Base-by-base conservation (phyloP, 2,329 filamentous ascomycete genomes). In the Phialemoniopsis sp. region DNA sequence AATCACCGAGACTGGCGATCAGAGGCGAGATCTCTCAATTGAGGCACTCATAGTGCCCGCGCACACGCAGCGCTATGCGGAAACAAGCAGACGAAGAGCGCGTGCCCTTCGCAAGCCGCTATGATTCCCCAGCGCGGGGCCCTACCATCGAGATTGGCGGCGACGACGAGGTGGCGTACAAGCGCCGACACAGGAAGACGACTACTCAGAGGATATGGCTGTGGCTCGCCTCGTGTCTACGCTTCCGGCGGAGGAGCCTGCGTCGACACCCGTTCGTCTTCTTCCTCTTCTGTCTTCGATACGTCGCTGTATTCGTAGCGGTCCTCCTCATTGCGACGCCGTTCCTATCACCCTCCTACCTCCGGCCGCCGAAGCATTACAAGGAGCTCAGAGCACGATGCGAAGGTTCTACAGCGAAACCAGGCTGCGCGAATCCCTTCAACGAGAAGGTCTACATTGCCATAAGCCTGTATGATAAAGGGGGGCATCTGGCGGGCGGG, bases 391-490 rank as follows among this genome's bases (percentile, higher is more conserved):
- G 54, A 8, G 42, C 49, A 16, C 40, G 53, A 40, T 67, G 63
- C 43, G 43, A 50, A 15, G 56, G 49, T 3, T 46, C 53, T 12
- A 38, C 43, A 29, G 42, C 51, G 29, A 17, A 46, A 29, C 40
- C 52, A 8, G 60, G 64, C 18, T 64, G 66, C 43, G 66, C 59
- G 16, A 68, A 68, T 43, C 48, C 56, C 0, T 43, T 47, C 33
- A 67, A 76, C 36, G 81, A 88, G 56, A 84, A 80, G 51, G 66
- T 89, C n/a, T 89, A 85, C 53, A 85, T 89, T 37, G 81, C 81
- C 2, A 78, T 84, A 13, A 86, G 81, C 51, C 69, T 89, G 39
- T 84, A 85, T 49, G 83, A 89, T 51, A 65, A 68, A 15, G 66
- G 67, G 7, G 82, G 81, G 2, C 63, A 71, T 3, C 62, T 89